These are phyloP conservation scores for Cyphellophora europaea DNA, from an alignment of 2,329 filamentous ascomycete species.

Conservation along the genomic window DNA sequence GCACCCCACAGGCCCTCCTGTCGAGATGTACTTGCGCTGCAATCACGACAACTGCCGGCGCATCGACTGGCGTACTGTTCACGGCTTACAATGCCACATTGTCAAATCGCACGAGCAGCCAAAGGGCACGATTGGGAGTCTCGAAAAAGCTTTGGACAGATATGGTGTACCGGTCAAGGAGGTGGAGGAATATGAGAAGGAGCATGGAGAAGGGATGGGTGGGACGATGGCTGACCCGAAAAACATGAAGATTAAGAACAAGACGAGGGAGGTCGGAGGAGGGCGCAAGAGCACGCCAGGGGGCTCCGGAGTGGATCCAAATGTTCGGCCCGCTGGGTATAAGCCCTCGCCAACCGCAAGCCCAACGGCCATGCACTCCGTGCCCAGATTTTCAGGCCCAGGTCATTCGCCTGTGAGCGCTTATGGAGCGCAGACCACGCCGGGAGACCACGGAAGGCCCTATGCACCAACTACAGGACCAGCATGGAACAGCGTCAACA, in stretches of 20 bases:
- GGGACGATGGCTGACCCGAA: conserved; percentile 20
- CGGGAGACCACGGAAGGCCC: too few species aligned
- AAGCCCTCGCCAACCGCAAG: conserved; percentile 10
- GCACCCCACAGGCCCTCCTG: conserved; percentile 13
- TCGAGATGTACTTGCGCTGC: conserved; percentile 19
- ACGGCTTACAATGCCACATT: conserved; percentile 20
- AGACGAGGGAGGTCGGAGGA: conserved; percentile 9
- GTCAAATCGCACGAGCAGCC: conserved; percentile 19
- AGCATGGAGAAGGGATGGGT: conserved; percentile 15
- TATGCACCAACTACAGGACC: conserved; percentile 2
- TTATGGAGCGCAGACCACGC: conserved; percentile 1
- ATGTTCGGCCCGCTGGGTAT: conserved; percentile 13
- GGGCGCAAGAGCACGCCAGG: conserved; percentile 8
- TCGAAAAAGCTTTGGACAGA: conserved; percentile 17
- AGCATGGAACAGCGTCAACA: conserved; percentile 1
- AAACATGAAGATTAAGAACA: conserved; percentile 18
- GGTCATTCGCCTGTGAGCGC: conserved; percentile 1
- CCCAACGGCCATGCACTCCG: conserved; percentile 7
- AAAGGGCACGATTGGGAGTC: conserved; percentile 19
- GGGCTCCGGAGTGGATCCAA: conserved; percentile 10
- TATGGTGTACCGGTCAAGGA: conserved; percentile 19
- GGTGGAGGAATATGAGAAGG: conserved; percentile 16
- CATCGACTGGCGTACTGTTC: conserved; percentile 20
- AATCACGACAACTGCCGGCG: conserved; percentile 18
- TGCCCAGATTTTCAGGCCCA: conserved; percentile 7